Evolutionary conservation across 176 grass and related monocot genomes (phyloP), one percentile per base, ranked within the genome.

Genomic region (Chloris gayana): DNA sequence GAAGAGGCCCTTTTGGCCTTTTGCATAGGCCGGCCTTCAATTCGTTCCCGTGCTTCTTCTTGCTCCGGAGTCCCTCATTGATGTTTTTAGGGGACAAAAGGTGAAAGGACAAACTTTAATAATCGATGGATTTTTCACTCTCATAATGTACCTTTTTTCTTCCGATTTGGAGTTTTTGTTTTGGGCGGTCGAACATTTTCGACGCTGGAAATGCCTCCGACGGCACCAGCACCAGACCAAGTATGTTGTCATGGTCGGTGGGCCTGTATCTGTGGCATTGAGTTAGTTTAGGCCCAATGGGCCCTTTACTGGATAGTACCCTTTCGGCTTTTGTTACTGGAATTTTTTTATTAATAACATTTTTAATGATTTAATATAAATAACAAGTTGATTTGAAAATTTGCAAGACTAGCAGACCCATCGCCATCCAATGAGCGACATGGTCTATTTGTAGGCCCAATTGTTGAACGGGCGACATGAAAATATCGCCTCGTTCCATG

Each of bases 251-350:
- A 13, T n/a, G 14, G 39, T 64, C 8, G 6, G 47, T 57, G 15
- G 32, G 51, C 50, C 54, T 17, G 1, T 26, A 38, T 66, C 24
- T 46, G 47, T 54, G 18, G 27, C 26, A 22, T 69, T n/a, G n/a
- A 81, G 84, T 77, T 38, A 77, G 62, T 62, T n/a, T 38, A 69
- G 84, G 61, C 70, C 77, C 70, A 59, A 68, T 60, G 67, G 29
- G 8, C 12, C 35, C 4, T 44, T n/a, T 44, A 3, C 54, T 62
- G 60, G 64, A 69, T 70, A 26, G 18, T 27, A n/a, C 63, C 21
- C 2, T 1, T 77, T n/a, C n/a, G n/a, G n/a, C n/a, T n/a, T n/a
- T n/a, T n/a, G n/a, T n/a, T n/a, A n/a, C n/a, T n/a, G n/a, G n/a
- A n/a, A n/a, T n/a, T n/a, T n/a, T n/a, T n/a, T n/a, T n/a, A n/a